A percentile compares a stretch with the other conserved stretches of the same genome.
Evolutionary conservation across 176 grass and related monocot genomes (phyloP).

Genomic region (Lolium perenne): DNA sequence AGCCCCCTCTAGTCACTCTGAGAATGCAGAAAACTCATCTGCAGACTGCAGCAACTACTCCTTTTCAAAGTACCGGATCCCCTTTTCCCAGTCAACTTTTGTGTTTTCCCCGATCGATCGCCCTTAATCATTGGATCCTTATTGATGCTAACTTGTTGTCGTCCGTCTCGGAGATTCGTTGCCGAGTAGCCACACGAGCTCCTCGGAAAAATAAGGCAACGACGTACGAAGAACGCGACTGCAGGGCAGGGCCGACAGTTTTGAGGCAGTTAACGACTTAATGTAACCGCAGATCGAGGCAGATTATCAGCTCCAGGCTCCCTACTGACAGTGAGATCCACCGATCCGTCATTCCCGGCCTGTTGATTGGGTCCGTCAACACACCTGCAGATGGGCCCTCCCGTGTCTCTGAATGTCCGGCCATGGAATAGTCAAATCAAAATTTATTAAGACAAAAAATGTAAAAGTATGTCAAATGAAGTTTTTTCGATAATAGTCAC

Average conservation of each 20-base stretch:
- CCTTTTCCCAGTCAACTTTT: not conserved
- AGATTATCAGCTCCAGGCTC: not conserved
- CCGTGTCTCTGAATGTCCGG: not conserved
- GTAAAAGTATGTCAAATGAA: too few species aligned
- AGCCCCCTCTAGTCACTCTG: not conserved
- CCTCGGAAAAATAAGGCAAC: not conserved
- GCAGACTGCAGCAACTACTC: not conserved
- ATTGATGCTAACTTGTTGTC: not conserved
- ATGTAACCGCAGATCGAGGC: not conserved
- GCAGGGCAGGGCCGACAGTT: not conserved
- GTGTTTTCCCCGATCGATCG: not conserved
- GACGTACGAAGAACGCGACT: not conserved
- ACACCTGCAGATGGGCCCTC: not conserved
- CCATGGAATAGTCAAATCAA: not conserved
- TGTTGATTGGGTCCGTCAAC: not conserved
- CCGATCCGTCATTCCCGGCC: conserved; percentile 4
- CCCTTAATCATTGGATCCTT: not conserved
- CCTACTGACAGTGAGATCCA: not conserved
- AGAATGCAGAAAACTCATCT: not conserved
- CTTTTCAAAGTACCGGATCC: not conserved
- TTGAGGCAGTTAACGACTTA: not conserved
- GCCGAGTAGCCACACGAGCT: not conserved
- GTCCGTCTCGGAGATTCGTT: not conserved
- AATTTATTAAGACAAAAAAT: too few species aligned
- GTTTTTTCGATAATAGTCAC: too few species aligned